Evolutionary conservation across 2,329 filamentous ascomycete species (phyloP).

Genomic region (Myriangium duriaei): DNA sequence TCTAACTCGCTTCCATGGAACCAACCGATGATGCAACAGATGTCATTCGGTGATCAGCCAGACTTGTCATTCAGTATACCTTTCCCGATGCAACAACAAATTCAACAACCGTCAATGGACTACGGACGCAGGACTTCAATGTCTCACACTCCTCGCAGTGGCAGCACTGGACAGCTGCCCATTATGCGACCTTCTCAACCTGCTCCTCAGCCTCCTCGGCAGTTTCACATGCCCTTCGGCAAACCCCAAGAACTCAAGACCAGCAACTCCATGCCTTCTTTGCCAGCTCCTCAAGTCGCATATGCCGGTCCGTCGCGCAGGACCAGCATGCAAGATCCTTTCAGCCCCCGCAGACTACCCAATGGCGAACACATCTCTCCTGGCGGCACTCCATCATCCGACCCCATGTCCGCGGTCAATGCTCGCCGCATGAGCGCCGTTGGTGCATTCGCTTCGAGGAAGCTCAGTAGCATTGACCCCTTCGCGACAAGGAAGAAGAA

Average conservation of each 20-base stretch:
- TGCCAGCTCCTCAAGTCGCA: slow-evolving; percentile 1
- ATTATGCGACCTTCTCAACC: slow-evolving; percentile 6
- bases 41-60: slow-evolving; percentile 5
- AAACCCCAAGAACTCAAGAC: neutral
- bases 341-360: slow-evolving; percentile 1
- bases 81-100: neutral
- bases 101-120: neutral
- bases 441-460: slow-evolving; percentile 1
- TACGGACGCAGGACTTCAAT: too few species aligned
- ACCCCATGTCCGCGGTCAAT: slow-evolving; percentile 1
- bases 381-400: slow-evolving; percentile 1
- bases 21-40: neutral
- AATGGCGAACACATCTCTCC: neutral
- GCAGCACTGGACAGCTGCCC: too few species aligned
- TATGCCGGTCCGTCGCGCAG: neutral
- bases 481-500: neutral
- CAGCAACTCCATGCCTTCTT: neutral
- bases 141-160: too few species aligned
- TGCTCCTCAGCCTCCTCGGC: neutral
- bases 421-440: slow-evolving; percentile 5
- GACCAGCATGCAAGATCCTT: slow-evolving; percentile 5
- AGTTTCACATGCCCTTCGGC: neutral
- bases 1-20: slow-evolving; percentile 4
- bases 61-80: slow-evolving; percentile 2
- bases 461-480: slow-evolving; percentile 7